Base-by-base conservation (phyloP, 2,329 filamentous ascomycete species). In the Neocatenulostroma microsporum region DNA sequence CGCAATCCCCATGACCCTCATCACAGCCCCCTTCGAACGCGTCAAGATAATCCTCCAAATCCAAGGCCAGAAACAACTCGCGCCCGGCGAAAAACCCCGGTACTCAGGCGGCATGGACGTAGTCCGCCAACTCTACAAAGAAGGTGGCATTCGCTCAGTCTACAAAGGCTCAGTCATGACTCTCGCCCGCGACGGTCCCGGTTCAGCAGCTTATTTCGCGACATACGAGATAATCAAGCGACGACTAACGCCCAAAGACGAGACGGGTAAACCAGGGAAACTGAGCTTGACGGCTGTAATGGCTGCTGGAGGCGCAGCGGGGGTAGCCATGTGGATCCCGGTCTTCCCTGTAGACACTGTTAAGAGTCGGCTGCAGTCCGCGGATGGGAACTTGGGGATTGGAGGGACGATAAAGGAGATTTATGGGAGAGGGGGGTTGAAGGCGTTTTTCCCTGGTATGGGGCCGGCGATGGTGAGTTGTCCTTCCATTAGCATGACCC, bases 31-130 rank as follows among this genome's bases (percentile, higher is more conserved):
- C 43, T 96, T 98, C 61, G 91, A 98, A 73, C 89, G 91, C 56
- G 87, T 98, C 53, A 98, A 98, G 68, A 89, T 98, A 38, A 87
- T 98, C 46, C 80, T 98, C 1, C 91, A 98, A 64, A 93, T 96
- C 49, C 91, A 96, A 67, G 88, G 87, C 56, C 87, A 95, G 64
- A 87, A 88, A 66, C 68, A 73, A 36, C 80, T 91, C 26, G 78
- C 80, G 1, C 84, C 88, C 0, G 89, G 88, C 56, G 83, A 95
- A 68, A 93, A 94, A 65, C 88, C 87, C 12, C 86, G 84, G 57
- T 96, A 96, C 72, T 75, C 72, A 29, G 88, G 88, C 56, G 87
- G 84, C 41, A 46, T 84, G 34, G 91, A 96, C 64, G 91, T 96
- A 31, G 91, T 95, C 19, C 78, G 84, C 48, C 88, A 95, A 66